Base-by-base conservation (phyloP, 1,284 basidiomycete genomes). In the Trichosporon ovoides region DNA sequence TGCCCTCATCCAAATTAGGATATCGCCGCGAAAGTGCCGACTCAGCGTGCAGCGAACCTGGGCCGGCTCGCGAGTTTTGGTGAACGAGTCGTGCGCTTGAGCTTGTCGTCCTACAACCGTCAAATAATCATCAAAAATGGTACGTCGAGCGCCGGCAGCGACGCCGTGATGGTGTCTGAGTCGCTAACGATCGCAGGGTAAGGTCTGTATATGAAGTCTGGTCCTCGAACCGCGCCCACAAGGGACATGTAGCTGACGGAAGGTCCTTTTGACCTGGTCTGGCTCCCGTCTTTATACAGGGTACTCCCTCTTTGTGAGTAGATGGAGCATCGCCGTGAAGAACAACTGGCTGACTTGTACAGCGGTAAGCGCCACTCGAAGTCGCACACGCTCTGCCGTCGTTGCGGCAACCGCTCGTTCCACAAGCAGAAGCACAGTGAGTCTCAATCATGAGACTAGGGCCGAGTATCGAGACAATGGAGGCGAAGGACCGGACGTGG, bases 311-410 rank as follows among this genome's bases (percentile, higher is more conserved):
- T 75, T 91, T 91, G 88, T 91, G 52, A 69, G 64, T 70, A 24
- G 24, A 54, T 33, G 19, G 14, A 16, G 22, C 24, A 37, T 20
- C 13, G 11, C 35, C 5, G 13, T 3, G 7, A 31, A 36, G 38
- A 28, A 22, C 18, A 18, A 3, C 14, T 2, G 28, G 61, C 61
- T 63, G 55, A 59, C 58, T 19, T 24, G 16, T 28, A 43, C 60
- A 79, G 76, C 79, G 91, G 91, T 91, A 94, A 94, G 84, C 84
- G 89, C 79, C 94, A 96, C 87, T 91, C 91, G 74, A 98, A 98
- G 85, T 88, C 91, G 75, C 95, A 98, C 86, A 96, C 93, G 63
- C 85, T 95, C 73, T 96, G 92, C 85, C 85, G 91, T 77, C 89
- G 93, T 75, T 97, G 93, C 82, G 91, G 91, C 70, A 84, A 85